These are phyloP conservation scores for Cercospora citrullina DNA, from an alignment of 2,329 filamentous ascomycete species.

Conservation along the genomic window DNA sequence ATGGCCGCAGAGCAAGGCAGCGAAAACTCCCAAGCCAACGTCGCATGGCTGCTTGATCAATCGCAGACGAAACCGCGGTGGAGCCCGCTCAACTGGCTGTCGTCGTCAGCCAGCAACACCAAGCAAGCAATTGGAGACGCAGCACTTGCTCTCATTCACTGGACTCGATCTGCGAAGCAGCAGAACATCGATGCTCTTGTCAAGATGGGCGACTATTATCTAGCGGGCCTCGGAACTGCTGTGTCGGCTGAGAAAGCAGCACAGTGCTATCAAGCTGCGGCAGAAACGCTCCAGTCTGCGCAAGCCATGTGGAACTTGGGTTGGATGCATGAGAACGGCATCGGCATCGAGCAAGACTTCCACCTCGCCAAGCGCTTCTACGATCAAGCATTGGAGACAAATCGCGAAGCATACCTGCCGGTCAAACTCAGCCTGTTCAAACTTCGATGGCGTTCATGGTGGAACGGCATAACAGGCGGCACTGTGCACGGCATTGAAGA, in stretches of 20 bases:
- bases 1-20: conserved; percentile 92
- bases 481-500: conserved; percentile 88
- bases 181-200: conserved; percentile 90
- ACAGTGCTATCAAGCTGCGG: conserved; percentile 87
- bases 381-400: conserved; percentile 86
- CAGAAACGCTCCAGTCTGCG: conserved; percentile 86
- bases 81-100: conserved; percentile 22
- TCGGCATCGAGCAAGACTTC: conserved; percentile 91
- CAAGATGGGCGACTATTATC: conserved; percentile 98
- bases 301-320: conserved; percentile 96
- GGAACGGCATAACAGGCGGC: conserved; percentile 92
- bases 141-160: conserved; percentile 79
- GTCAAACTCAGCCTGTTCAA: conserved; percentile 87
- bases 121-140: conserved; percentile 56
- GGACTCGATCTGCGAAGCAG: conserved; percentile 91
- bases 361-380: conserved; percentile 97
- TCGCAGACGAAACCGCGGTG: conserved; percentile 25
- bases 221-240: conserved; percentile 67
- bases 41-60: conserved; percentile 81
- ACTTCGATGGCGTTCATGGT: conserved; percentile 79
- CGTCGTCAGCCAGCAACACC: conserved; percentile 21
- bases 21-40: conserved; percentile 84
- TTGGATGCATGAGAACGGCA: conserved; percentile 99
- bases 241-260: conserved; percentile 81
- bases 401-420: conserved; percentile 86